Conservation (phyloP, 441 rosid species). For the Erodium moschatum region DNA sequence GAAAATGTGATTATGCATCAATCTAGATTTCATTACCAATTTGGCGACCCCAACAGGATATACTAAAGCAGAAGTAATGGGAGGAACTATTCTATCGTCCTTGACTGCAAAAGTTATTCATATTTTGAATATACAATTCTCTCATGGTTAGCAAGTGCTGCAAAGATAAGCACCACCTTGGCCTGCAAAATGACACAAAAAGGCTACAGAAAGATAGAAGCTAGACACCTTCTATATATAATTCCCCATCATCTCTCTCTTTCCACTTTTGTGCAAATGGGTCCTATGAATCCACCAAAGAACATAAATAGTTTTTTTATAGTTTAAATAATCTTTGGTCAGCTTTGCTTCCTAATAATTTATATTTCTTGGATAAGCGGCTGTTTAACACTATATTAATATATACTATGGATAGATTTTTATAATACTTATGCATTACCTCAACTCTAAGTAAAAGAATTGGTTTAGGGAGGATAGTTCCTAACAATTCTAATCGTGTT, state of each 20-base stretch:
- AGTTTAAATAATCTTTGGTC: slow-evolving; percentile 4
- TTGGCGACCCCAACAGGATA: neutral
- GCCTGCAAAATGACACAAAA: slow-evolving; percentile 4
- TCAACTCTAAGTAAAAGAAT: neutral
- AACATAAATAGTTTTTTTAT: neutral
- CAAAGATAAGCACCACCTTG: slow-evolving; percentile 10
- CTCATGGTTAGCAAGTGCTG: slow-evolving; percentile 9
- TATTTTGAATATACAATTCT: neutral
- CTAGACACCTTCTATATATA: slow-evolving; percentile 3
- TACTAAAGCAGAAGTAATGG: neutral
- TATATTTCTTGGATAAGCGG: neutral
- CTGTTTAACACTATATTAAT: neutral
- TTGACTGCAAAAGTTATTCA: slow-evolving; percentile 7
- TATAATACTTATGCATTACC: neutral
- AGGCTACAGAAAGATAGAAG: neutral
- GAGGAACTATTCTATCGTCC: neutral
- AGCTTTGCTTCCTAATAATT: neutral
- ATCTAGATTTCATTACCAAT: neutral
- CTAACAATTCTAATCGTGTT: neutral
- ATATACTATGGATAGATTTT: neutral
- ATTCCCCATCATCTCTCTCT: neutral
- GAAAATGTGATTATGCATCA: neutral
- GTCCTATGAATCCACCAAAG: slow-evolving; percentile 9
- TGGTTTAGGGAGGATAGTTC: neutral
- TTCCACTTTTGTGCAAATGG: slow-evolving; percentile 9